phyloP scores from a whole-genome alignment of 108 stramenopile genomes.

The Skeletonema menzelii region DNA sequence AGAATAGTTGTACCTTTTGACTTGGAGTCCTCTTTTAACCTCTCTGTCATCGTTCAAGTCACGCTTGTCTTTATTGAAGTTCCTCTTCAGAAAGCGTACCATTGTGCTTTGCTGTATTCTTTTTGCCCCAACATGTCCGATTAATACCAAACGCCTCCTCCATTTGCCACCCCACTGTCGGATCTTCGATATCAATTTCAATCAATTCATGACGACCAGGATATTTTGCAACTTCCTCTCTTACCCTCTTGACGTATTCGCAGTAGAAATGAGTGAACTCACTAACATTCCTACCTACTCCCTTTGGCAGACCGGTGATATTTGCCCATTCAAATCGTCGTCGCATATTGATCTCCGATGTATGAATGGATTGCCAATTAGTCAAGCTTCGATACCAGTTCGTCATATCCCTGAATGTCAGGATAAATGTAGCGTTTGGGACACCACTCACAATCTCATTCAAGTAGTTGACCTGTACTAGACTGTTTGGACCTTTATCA shows the following conservation, averaged over 20 bases:
- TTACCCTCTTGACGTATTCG: neutral
- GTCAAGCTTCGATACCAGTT: neutral
- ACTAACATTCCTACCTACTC: neutral
- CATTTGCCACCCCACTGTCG: neutral
- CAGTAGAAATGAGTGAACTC: neutral
- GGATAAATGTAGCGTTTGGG: neutral
- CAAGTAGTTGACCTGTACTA: neutral
- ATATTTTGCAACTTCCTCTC: neutral
- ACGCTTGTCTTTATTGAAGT: neutral
- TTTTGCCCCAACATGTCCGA: constrained; percentile 9
- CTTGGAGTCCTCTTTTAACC: no score
- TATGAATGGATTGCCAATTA: neutral
- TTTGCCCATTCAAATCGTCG: neutral
- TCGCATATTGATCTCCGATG: neutral
- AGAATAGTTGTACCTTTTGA: no score
- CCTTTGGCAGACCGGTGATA: neutral
- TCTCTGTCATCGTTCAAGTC: no score
- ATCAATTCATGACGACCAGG: neutral
- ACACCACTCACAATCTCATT: neutral
- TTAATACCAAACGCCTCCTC: constrained; percentile 8
- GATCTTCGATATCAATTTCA: constrained; percentile 24
- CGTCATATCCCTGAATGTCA: neutral
- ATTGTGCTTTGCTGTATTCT: neutral
- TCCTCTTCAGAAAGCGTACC: neutral
- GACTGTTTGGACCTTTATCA: neutral